Evolutionary conservation across 345 rosid species (phyloP), one percentile per base, ranked within the genome.

Genomic region (Populus deltoides): DNA sequence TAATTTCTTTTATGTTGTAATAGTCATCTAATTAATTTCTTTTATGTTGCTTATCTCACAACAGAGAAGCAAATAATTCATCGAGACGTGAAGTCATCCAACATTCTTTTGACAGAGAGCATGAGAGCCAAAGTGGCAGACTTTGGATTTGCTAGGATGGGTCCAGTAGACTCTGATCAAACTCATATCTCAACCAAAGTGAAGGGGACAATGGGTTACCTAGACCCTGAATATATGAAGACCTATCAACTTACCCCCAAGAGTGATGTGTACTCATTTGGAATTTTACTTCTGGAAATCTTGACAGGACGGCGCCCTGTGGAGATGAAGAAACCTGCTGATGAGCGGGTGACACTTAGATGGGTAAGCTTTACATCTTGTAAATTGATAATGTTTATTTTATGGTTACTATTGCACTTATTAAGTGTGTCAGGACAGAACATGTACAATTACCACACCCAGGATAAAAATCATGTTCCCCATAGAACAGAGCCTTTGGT

Each of bases 101-200:
- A 93, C 90, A 91, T 96, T 76, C 94, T 96, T 80, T 82, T 96
- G 74, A 93, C 98, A 47, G 97, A 92, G 72, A 89, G 89, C 84
- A 83, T 96, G 97, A 90, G 97, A 87, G 98, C 98, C 72, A 96
- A 96, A 85, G 98, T 96, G 69, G 93, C 97, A 11, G 97, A 96
- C 86, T 96, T 96, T 66, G 99, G 99, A 63, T 96, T 96, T 62
- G 98, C 98, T 53, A 90, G 91, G 85, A 85, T 87, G n/a, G 98
- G 97, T 66, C 83, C 92, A 0, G 73, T 86, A 71, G 92, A 94
- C 24, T 8, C 90, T 11, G 92, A 92, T 75, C 85, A 85, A 13
- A 91, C 97, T 68, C 97, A 93, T 70, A 82, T 96, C 71, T 89
- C 94, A 71, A 93, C 98, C 53, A 88, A 93, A 89, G 94, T 93